Evolutionary conservation across 164 flowering plant species (phyloP), one percentile per base, ranked within the genome.

Genomic region (Sextonia rubra): DNA sequence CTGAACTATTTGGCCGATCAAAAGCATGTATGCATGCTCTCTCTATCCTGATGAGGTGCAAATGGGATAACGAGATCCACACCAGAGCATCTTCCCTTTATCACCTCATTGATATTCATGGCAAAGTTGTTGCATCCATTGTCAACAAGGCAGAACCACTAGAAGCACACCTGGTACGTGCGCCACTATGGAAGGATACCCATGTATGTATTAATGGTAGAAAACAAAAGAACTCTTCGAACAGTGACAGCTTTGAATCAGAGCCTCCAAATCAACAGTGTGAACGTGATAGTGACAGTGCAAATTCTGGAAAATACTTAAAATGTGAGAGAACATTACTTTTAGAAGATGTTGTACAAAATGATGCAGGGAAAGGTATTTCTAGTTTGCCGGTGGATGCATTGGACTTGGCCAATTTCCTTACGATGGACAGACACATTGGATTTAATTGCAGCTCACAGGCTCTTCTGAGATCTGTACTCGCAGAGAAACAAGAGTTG

Each of bases 21-120:
- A 94, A 92, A 82, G 89, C 97, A 49, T 90, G 95, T 78, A 92
- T 86, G 93, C 90, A 89, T 80, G 89, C 97, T 64, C 90, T 94
- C 25, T 88, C 94, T 70, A 83, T 86, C 69, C 77, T 94, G 69
- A 87, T 89, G 85, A 75, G 85, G 37, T 94, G 97, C 86, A 94
- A 91, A 77, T 92, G 97, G 97, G 99, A 92, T 71, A 79, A 75
- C 37, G 97, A 90, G 81, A 90, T 92, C 67, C 79, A 82, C 80
- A 76, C 81, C 15, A 80, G 91, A 73, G 94, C 99, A n/a, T 91
- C 97, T 22, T 94, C 97, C 32, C 84, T 94, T 11, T 88, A 89
- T 81, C 90, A 86, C 79, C 95, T 92, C 74, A 92, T 94, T 69
- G 98, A 92, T 77, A 78, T 92, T 68, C 97, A 92, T 68, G 82